Conservation (phyloP, 106 monocot genomes). For the Posidonia australis region DNA sequence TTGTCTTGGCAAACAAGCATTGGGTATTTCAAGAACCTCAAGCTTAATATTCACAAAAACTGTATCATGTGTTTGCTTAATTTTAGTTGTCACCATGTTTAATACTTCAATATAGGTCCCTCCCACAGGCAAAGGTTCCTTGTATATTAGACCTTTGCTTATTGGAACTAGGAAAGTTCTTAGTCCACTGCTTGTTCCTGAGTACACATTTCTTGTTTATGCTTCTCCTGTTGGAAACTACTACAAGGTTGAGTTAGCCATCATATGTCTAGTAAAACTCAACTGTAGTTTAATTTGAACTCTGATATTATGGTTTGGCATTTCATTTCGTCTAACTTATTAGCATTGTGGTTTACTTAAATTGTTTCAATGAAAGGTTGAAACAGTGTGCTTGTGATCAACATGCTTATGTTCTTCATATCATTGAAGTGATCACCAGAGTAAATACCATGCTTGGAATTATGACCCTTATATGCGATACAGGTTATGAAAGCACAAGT, state of each 20-base stretch:
- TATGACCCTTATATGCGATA: no score
- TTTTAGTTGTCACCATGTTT: neutral
- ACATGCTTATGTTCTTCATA: no score
- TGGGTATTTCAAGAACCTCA: slow-evolving; percentile 45
- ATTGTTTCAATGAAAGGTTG: no score
- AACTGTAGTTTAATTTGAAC: no score
- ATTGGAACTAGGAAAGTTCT: slow-evolving; percentile 84
- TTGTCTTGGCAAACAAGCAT: slow-evolving; percentile 76
- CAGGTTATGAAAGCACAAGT: no score
- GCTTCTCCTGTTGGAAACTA: slow-evolving; percentile 98
- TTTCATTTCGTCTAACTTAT: no score
- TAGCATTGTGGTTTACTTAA: no score
- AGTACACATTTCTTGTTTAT: slow-evolving; percentile 84
- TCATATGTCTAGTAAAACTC: no score
- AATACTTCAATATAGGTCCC: slow-evolving; percentile 51
- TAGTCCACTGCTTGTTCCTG: slow-evolving; percentile 85
- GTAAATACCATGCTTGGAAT: no score
- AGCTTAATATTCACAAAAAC: neutral
- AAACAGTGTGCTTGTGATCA: no score
- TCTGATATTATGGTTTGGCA: no score
- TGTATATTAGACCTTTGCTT: slow-evolving; percentile 83
- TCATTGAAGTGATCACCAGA: no score
- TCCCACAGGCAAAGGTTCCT: slow-evolving; percentile 78
- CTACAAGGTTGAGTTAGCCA: slow-evolving; percentile 95
- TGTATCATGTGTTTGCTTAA: neutral